These are phyloP conservation scores for Vigna nakashimae DNA, from an alignment of 306 rosid species.

Conservation along the genomic window DNA sequence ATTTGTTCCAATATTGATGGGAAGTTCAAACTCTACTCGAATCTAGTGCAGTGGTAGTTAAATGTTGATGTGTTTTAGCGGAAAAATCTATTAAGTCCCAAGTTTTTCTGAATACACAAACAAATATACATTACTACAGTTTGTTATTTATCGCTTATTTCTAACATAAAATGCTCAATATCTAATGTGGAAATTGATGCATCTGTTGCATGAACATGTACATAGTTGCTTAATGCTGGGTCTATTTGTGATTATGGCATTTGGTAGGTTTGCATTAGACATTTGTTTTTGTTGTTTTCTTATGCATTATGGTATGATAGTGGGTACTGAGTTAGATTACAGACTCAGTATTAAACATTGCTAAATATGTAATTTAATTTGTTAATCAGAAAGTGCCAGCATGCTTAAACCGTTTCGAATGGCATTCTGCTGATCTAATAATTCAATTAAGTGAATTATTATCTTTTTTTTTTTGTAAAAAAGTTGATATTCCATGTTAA, in stretches of 20 bases:
- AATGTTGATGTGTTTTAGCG: neutral
- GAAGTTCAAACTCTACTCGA: neutral
- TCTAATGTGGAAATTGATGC: neutral
- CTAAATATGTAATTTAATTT: neutral
- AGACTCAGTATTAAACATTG: neutral
- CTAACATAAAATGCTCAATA: neutral
- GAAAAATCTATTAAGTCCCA: neutral
- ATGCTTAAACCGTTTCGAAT: neutral
- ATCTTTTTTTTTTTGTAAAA: neutral
- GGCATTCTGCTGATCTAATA: neutral
- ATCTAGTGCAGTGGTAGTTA: neutral
- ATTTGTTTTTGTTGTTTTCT: neutral
- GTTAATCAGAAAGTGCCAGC: neutral
- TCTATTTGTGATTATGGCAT: neutral
- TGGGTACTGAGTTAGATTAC: neutral
- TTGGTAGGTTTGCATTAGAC: neutral
- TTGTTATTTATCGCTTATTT: neutral
- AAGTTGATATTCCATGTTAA: neutral
- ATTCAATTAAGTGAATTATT: neutral
- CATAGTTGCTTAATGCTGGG: neutral
- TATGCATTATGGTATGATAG: neutral
- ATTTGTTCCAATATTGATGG: constrained; percentile 1
- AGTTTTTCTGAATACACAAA: neutral
- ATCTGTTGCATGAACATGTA: neutral
- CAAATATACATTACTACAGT: neutral